Base-by-base conservation (phyloP, 805 yeast genomes). In the Ascoidea rubescens region DNA sequence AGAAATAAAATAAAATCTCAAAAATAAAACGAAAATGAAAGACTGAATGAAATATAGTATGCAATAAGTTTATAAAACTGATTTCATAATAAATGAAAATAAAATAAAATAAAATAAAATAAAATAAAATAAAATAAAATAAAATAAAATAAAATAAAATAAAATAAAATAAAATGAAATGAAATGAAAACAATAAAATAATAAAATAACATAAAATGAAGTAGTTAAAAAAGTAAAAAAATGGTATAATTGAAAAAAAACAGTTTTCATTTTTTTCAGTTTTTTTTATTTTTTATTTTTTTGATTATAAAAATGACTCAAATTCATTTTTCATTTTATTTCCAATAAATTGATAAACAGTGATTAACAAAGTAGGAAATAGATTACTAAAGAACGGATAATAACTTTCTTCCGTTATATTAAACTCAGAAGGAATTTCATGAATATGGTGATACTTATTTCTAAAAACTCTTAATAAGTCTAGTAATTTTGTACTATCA, bases 371-470 rank as follows among this genome's bases (percentile, higher is more conserved):
- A 51, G 74, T 72, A 1, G 99, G 99, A 62, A 91, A 93, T 61
- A 80, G 76, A 32, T 64, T 61, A 48, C 79, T 78, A 66, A 88
- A 93, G 64, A 86, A 93, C 47, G 70, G 66, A 65, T 87, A 85
- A 63, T 87, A 93, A 0, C 95, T 96, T 50, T 79, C 83, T 78
- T 93, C 84, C 50, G 77, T 72, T 14, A 62, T 63, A 51, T 78
- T 80, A 53, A 93, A 71, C 12, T 71, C 76, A 7, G 68, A 73
- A 1, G 96, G 96, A 62, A 90, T 68, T 64, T 93, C 99, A 67
- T 88, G 88, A 65, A 77, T 91, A 65, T 93, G 99, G 65, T 93
- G 98, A 61, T 87, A 84, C 65, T 93, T 93, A 69, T 93, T 93
- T 60, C 99, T 74, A 58, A 93, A 66, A 0, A 96, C 96, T 54